These are phyloP conservation scores for Globisporangium spiculum DNA, from an alignment of 352 stramenopile genomes.

Conservation along the genomic window DNA sequence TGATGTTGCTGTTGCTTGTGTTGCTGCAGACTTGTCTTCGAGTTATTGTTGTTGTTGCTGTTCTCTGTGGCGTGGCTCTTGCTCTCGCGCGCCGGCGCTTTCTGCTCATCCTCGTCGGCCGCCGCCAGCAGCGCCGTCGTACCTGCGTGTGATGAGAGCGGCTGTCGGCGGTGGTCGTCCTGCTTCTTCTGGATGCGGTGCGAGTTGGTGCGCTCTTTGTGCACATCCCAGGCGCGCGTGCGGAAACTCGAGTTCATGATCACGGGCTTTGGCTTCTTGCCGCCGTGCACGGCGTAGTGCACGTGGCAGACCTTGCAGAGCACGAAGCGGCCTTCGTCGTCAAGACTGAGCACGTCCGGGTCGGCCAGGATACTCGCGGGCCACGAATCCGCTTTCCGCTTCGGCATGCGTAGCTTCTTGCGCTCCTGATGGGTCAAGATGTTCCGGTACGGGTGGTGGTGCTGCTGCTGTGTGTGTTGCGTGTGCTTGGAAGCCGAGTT, in stretches of 20 bases:
- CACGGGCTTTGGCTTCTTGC: slow-evolving; percentile 78
- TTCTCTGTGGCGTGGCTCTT: background rate
- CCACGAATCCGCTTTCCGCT: slow-evolving; percentile 79
- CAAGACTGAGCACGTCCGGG: slow-evolving; percentile 71
- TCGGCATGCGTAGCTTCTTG: slow-evolving; percentile 58
- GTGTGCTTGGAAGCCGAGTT: background rate
- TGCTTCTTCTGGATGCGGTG: slow-evolving; percentile 71
- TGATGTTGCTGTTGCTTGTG: slow-evolving; percentile 1
- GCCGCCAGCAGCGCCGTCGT: background rate
- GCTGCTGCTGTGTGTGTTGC: background rate
- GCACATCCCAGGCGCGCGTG: slow-evolving; percentile 74
- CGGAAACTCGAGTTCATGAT: slow-evolving; percentile 85
- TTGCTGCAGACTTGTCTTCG: slow-evolving; percentile 7
- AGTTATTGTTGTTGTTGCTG: background rate
- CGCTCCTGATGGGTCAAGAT: slow-evolving; percentile 39
- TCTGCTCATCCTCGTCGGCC: slow-evolving; percentile 21
- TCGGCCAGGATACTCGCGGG: slow-evolving; percentile 63
- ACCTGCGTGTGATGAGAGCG: background rate
- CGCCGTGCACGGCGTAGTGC: slow-evolving; percentile 75
- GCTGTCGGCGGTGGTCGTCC: slow-evolving; percentile 19
- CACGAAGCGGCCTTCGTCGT: slow-evolving; percentile 75
- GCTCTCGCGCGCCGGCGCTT: slow-evolving; percentile 4
- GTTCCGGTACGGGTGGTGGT: slow-evolving; percentile 18
- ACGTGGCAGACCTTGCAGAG: slow-evolving; percentile 83
- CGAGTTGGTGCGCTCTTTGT: slow-evolving; percentile 80